Evolutionary conservation across 2,329 filamentous ascomycete genomes (phyloP).

Genomic region (Diaporthe vexans): DNA sequence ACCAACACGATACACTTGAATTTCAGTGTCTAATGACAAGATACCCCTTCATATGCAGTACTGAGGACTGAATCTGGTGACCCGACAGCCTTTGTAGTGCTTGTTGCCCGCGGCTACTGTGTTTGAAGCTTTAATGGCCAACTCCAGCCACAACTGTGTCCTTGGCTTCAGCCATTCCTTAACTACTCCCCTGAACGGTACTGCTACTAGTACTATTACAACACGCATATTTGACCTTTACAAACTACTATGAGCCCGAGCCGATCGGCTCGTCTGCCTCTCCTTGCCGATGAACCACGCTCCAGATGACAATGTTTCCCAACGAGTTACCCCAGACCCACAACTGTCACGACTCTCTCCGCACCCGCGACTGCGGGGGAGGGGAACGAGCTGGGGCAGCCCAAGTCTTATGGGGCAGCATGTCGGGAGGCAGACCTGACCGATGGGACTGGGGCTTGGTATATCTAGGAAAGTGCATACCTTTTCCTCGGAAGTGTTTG

Average conservation of each 20-base stretch:
- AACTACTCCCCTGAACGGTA: background rate
- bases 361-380: background rate
- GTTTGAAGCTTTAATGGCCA: background rate
- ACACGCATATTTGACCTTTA: background rate
- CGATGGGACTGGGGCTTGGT: conserved; percentile 1
- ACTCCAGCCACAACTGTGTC: background rate
- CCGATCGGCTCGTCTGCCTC: conserved; percentile 15
- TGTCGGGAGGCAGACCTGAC: background rate
- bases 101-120: background rate
- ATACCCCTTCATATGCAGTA: too few relatives aligned
- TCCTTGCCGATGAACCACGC: background rate
- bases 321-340: conserved; percentile 12
- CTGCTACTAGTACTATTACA: background rate
- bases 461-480: background rate
- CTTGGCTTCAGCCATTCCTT: background rate
- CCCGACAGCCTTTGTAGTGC: too few relatives aligned
- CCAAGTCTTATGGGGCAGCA: background rate
- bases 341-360: conserved; percentile 15
- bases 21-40: too few relatives aligned
- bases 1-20: too few relatives aligned
- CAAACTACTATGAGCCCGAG: background rate
- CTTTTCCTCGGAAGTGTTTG: background rate
- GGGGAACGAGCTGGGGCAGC: background rate
- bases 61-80: too few relatives aligned
- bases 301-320: background rate